Base-by-base conservation (phyloP, 768 basidiomycete genomes). In the Hygrophorus pudorinus region DNA sequence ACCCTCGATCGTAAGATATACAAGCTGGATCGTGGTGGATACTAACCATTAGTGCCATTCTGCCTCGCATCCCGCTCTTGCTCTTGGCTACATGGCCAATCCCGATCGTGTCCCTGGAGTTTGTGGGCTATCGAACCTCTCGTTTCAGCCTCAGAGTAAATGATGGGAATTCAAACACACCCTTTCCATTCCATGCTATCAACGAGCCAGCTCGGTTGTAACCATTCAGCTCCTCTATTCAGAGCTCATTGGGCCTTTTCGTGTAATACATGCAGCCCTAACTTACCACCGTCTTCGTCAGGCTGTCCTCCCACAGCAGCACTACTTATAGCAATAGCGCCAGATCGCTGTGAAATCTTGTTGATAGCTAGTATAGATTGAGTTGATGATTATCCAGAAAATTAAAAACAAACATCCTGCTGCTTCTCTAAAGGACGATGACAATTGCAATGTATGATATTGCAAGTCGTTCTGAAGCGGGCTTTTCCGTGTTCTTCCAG, bases 201-300 rank as follows among this genome's bases (percentile, higher is more conserved):
- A 78, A 50, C 1, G 73, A 70, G 1, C 77, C 77, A 6, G 59
- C 49, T 39, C 56, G 62, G 48, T 78, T 79, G 42, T 75, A 69
- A 3, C 67, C 63, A 51, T 66, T 62, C 0, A 60, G 59, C n/a
- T 53, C 58, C 35, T 60, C 64, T 65, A 38, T 18, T 21, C 38
- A 37, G 45, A 17, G 9, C 27, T 18, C 10, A 20, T 27, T 16
- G 12, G 24, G 36, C 18, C 41, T 51, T 42, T 45, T n/a, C 37
- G 43, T 45, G 39, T 18, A 44, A 43, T 41, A 24, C 2, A 44
- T 31, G 34, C 9, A 30, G 24, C 24, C 3, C 3, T 11, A 11
- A 20, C 49, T 32, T 43, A 68, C 64, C 61, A 48, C 52, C 51
- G 0, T 44, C 44, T 12, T 45, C 41, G 12, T 76, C 71, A 10